These are phyloP conservation scores for Tricholoma matsutake DNA, from an alignment of 768 basidiomycete species.

Conservation along the genomic window DNA sequence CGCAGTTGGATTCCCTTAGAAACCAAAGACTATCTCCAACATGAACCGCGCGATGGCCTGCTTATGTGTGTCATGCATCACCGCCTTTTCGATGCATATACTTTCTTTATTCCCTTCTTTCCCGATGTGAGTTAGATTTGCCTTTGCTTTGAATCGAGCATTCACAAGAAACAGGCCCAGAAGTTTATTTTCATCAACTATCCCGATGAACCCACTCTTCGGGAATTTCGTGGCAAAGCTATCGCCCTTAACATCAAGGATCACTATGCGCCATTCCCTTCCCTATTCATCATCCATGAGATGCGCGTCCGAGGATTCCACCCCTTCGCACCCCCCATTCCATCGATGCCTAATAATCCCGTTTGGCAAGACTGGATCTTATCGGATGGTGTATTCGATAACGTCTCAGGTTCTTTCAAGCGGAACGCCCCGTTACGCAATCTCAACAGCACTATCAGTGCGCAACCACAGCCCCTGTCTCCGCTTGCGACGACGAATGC, in stretches of 20 bases:
- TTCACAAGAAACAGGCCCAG: conserved; percentile 16
- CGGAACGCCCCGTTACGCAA: background rate
- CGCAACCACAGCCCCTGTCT: conserved; percentile 11
- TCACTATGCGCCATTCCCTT: conserved; percentile 26
- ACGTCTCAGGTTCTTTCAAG: conserved; percentile 11
- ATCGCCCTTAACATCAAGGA: conserved; percentile 29
- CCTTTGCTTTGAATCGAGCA: conserved; percentile 10
- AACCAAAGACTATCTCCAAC: conserved; percentile 12
- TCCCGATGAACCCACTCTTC: conserved; percentile 11
- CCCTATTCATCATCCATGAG: conserved; percentile 30
- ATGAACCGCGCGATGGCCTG: conserved; percentile 25
- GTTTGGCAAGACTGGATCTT: conserved; percentile 28
- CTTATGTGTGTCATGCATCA: conserved; percentile 19
- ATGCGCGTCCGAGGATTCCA: conserved; percentile 31
- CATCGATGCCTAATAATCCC: conserved; percentile 12
- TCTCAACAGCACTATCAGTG: background rate
- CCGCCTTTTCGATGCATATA: conserved; percentile 12
- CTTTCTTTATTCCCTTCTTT: conserved; percentile 25
- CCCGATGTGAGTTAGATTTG: conserved; percentile 21
- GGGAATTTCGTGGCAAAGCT: conserved; percentile 29
- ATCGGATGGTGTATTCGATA: conserved; percentile 13
- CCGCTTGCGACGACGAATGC: conserved; percentile 7
- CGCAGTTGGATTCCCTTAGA: conserved; percentile 21
- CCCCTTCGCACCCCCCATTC: conserved; percentile 24
- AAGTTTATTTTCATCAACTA: conserved; percentile 31